Base-by-base conservation (phyloP, 495 filamentous ascomycete species). In the Hypoxylon crocopeplum region DNA sequence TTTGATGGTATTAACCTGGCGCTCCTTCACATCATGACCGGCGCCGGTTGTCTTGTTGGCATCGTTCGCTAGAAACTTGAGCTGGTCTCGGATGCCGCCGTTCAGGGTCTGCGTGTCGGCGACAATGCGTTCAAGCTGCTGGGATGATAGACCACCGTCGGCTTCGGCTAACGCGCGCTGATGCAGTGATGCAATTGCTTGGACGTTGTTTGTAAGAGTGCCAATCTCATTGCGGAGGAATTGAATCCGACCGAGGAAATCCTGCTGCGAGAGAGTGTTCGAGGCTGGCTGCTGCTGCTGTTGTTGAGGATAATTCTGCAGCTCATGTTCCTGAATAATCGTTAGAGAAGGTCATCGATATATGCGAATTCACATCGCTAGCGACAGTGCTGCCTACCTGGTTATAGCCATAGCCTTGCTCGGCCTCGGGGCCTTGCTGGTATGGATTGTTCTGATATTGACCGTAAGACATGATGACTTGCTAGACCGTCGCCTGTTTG, bases 61-160 rank as follows among this genome's bases (percentile, higher is more conserved):
- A 69, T 91, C 88, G 19, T 62, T 70, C 67, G 88, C 88, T 19
- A 91, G 76, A 39, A 72, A 78, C 64, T 86, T 85, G 75, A 91
- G 86, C 68, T 87, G 80, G 68, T 86, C 82, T 45, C 84, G 79
- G 72, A 91, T 87, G 17, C 79, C 75, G 12, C 78, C 83, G 73
- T 87, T 89, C 65, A 84, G 78, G 29, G 82, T 71, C 68, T 88
- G 86, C 2, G 88, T 88, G 38, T 87, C 77, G 25, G 86, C 76
- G 56, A 88, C 77, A 13, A 85, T 68, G 53, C 79, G 71, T 64
- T 90, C 84, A 22, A 89, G 74, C 63, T 82, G 77, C 37, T 68
- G 61, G 13, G 65, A 72, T 17, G 79, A 78, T 1, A 70, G 59
- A 47, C 56, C 57, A 44, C 69, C 68, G 67, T 87, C 84, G 25